Evolutionary conservation across 768 basidiomycete genomes (phyloP), one percentile per base, ranked within the genome.

Genomic region (Lyophyllum decastes): DNA sequence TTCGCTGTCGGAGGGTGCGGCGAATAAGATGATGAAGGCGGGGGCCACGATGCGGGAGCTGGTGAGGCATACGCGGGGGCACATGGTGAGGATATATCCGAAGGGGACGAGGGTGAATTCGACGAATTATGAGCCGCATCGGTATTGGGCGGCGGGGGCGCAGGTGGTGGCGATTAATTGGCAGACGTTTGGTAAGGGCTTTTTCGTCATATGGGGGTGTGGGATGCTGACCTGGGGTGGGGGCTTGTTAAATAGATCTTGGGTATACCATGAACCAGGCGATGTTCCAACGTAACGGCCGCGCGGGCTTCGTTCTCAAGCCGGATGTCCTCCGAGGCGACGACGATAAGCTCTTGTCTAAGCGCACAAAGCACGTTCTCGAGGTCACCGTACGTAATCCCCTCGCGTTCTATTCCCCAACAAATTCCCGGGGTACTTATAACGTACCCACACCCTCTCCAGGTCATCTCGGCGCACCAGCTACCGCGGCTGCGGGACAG

Each of bases 101-200:
- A 89, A 88, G 65, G 94, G 92, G 0, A 85, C 79, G 26, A 75
- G 95, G 38, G 78, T 98, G 33, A 87, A 78, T 57, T 94, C 91
- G 61, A 86, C 86, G 22, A 98, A 98, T 67, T 98, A 89, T 64
- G 82, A 90, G 60, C 95, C 95, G 7, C 88, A 94, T 71, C 81
- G 86, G 17, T 95, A 86, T 68, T 99, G 96, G 96, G 85, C 86
- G 0, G 86, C 86, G 2, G 96, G 96, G 0, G 83, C 86, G 12
- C 95, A 98, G 70, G 73, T 98, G 5, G 94, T 95, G 0, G 94
- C 96, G 8, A 81, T 99, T 54, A 99, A 99, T 71, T 98, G 95
- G 94, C 96, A 99, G 73, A 98, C 95, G 0, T 88, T 88, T 62
- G 95, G 94, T 95, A 67, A 45, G 30, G n/a, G n/a, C n/a, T 33